These are phyloP conservation scores for Nicotiana otophora DNA, from an alignment of 257 asterid species.

Conservation along the genomic window DNA sequence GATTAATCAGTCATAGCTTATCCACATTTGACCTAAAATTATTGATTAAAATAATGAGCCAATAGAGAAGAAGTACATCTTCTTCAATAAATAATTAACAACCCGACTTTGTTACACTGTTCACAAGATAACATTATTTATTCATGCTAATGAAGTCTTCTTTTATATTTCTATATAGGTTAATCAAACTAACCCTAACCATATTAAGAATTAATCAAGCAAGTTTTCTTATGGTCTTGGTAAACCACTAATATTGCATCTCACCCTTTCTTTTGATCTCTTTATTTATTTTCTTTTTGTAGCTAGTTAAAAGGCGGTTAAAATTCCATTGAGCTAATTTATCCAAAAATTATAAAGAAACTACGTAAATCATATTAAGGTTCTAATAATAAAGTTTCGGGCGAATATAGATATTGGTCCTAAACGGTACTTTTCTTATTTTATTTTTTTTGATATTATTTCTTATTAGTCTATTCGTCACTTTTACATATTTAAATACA, in stretches of 20 bases:
- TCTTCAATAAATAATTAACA: slow-evolving; percentile 19
- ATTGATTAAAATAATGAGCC: slow-evolving; percentile 25
- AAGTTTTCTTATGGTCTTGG: not conserved
- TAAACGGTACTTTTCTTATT: no score
- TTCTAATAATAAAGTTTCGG: not conserved
- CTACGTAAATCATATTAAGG: not conserved
- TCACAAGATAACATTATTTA: slow-evolving; percentile 25
- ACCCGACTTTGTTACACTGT: slow-evolving; percentile 12
- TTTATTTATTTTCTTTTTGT: not conserved
- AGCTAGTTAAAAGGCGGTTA: not conserved
- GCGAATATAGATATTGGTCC: not conserved
- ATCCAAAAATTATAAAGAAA: not conserved
- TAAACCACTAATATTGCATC: not conserved
- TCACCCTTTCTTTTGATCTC: not conserved
- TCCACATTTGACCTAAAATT: slow-evolving; percentile 34
- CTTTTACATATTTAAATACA: no score
- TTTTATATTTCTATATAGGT: slow-evolving; percentile 11
- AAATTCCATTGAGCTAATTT: not conserved
- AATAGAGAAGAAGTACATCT: slow-evolving; percentile 20
- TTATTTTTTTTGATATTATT: no score
- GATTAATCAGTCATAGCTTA: slow-evolving; percentile 16
- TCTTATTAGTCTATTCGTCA: no score
- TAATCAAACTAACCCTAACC: slow-evolving; percentile 4
- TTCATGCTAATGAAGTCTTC: slow-evolving; percentile 9
- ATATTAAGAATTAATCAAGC: not conserved